Base-by-base conservation (phyloP, 2,329 filamentous ascomycete genomes). In the Chrysoporthe puriensis region DNA sequence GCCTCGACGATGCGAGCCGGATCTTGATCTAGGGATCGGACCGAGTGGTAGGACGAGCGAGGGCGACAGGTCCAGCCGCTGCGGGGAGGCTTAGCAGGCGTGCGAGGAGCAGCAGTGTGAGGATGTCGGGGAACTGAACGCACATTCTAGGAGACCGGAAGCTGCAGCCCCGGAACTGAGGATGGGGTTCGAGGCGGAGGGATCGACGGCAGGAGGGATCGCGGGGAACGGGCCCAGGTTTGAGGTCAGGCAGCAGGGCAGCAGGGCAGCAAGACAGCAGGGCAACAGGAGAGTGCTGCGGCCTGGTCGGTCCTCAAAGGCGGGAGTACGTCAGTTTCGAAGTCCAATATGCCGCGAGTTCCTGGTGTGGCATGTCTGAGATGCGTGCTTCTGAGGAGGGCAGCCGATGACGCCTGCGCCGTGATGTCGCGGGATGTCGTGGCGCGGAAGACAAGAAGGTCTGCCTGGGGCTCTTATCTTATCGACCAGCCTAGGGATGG, bases 381-480 rank as follows among this genome's bases (percentile, higher is more conserved):
- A 40, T 36, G n/a, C 40, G 16, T 34, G 54, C 11, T n/a, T 16
- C 50, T 26, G 14, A 26, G 50, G 50, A 54, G 4, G 16, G 9
- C 50, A n/a, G 50, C 50, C 21, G 50, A 8, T 21, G 11, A 8
- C 26, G 57, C 3, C 26, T 13, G 48, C 26, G 48, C 48, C 26
- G n/a, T 52, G 48, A 21, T 13, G 21, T 26, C 13, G 48, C 26
- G 48, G n/a, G 48, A 52, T 52, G 4, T 21, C n/a, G 4, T 52
- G 13, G 21, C 21, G 5, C 9, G 21, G 6, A 4, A 52, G 48
- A 32, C 4, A 21, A 48, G n/a, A 4, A 26, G n/a, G 26, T 40
- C 13, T 32, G 11, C 40, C n/a, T 9, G n/a, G 42, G 48, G 59
- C 59, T 46, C 59, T 61, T 61, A 61, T 61, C 59, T 61, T 61